phyloP scores from a whole-genome alignment of 441 rosid species.

The Biscutella laevigata region DNA sequence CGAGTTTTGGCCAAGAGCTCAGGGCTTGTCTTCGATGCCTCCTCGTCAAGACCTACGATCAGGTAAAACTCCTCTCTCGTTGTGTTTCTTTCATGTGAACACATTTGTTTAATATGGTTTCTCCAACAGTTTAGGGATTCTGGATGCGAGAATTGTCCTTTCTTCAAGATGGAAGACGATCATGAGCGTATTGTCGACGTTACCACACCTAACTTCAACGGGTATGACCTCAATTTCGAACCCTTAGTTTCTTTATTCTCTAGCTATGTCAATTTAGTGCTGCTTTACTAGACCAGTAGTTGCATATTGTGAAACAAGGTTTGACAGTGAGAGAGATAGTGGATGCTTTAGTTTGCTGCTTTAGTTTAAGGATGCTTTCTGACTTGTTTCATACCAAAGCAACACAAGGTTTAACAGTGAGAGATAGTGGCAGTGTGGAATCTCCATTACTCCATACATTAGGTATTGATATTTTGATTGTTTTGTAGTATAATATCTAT shows the following conservation, averaged over 20 bases:
- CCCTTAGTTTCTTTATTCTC: not conserved
- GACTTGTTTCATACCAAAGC: not conserved
- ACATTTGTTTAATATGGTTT: not conserved
- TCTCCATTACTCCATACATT: not conserved
- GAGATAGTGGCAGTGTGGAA: not conserved
- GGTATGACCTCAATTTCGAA: constrained; percentile 31
- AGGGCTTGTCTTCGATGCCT: constrained; percentile 96
- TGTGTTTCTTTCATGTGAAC: too few relatives aligned
- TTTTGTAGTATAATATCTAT: constrained; percentile 64
- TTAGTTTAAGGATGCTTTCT: not conserved
- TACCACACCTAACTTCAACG: constrained; percentile 87
- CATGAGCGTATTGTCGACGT: constrained; percentile 80
- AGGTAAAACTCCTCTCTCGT: constrained; percentile 31
- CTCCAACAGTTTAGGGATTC: constrained; percentile 76
- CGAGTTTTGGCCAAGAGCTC: constrained; percentile 95
- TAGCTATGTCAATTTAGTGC: not conserved
- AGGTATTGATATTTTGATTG: not conserved
- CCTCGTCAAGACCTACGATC: constrained; percentile 93
- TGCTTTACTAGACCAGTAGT: not conserved
- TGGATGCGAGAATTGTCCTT: constrained; percentile 86
- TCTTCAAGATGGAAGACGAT: constrained; percentile 89
- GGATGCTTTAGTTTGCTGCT: constrained; percentile 5
- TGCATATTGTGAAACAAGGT: not conserved
- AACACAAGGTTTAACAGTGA: not conserved
- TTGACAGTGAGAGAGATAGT: too few relatives aligned